Base-by-base conservation (phyloP, 352 stramenopile species). In the Phytopythium ostracodes region DNA sequence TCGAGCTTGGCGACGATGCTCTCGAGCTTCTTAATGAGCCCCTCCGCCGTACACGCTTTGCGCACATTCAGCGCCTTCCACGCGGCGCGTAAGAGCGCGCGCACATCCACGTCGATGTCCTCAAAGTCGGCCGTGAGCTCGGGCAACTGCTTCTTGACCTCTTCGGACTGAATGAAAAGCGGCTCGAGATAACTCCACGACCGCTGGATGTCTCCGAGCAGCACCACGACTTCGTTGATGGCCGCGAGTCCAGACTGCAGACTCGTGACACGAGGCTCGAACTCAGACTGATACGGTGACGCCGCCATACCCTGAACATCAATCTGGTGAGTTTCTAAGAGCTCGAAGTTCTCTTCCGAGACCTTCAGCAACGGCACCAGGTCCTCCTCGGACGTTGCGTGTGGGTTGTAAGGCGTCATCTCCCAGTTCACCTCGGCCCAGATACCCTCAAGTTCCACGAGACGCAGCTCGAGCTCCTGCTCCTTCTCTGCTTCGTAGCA, bases 171-270 rank as follows among this genome's bases (percentile, higher is more conserved):
- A 58, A 98, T 97, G 59, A 98, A 98, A 10, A 98, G 76, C 24
- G 95, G 95, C 67, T 98, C 96, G 22, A 98, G 67, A 67, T 98
- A 98, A 49, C 88, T 98, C 96, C 96, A 98, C 22, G 90, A 98
- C 18, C 94, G 80, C 71, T 99, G 96, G 38, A 99, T 99, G 60
- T 98, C 94, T 14, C 87, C 85, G n/a, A 99, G 68, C 11, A 98
- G 78, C 0, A 95, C 73, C 14, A 98, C 96, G 1, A 98, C 91
- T 85, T 99, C 96, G 62, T 92, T 95, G 33, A 97, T 83, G 9
- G 79, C 89, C 2, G 87, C 89, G 9, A 98, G 72, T 15, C 84
- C 85, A 24, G 87, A 75, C 56, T 98, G 93, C 54, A 97, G 91
- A 61, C 72, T 81, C 31, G 86, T 78, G 10, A 99, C 92, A 44